These are phyloP conservation scores for Starmerella sirachaensis DNA, from an alignment of 805 yeast species.

Conservation along the genomic window DNA sequence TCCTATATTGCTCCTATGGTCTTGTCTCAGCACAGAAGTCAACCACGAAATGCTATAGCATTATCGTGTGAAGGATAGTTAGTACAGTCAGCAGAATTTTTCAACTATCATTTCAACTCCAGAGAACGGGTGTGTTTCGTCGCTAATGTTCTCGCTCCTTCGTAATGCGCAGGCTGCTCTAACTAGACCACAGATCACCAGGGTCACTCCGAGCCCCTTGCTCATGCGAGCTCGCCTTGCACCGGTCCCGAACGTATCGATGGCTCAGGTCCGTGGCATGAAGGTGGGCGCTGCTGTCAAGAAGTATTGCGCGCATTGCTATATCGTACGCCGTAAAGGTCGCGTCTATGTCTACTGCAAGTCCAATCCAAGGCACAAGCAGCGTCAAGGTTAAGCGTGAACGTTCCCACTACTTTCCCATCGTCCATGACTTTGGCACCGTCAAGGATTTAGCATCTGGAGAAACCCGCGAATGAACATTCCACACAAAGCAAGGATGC, in stretches of 20 bases:
- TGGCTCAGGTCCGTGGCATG: conserved; percentile 56
- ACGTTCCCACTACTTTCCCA: conserved; percentile 3
- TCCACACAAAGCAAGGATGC: too few relatives aligned
- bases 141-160: conserved; percentile 7
- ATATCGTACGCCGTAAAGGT: conserved; percentile 89
- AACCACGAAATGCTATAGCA: too few relatives aligned
- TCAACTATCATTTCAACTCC: too few relatives aligned
- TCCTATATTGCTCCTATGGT: too few relatives aligned
- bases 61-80: too few relatives aligned
- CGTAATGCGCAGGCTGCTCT: conserved; percentile 3
- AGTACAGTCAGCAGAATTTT: too few relatives aligned
- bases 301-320: conserved; percentile 85
- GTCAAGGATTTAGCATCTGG: too few relatives aligned
- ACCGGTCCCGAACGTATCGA: conserved; percentile 1
- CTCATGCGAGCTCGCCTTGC: neutral
- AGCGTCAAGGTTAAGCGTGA: conserved; percentile 49
- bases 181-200: neutral
- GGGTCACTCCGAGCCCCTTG: neutral
- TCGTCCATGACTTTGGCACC: too few relatives aligned
- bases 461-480: too few relatives aligned
- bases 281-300: conserved; percentile 88
- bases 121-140: too few relatives aligned
- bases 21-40: too few relatives aligned
- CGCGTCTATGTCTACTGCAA: conserved; percentile 88
- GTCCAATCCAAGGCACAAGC: conserved; percentile 85